Base-by-base conservation (phyloP, 371 early-diverging fungal species). In the Entomophthora muscae region DNA sequence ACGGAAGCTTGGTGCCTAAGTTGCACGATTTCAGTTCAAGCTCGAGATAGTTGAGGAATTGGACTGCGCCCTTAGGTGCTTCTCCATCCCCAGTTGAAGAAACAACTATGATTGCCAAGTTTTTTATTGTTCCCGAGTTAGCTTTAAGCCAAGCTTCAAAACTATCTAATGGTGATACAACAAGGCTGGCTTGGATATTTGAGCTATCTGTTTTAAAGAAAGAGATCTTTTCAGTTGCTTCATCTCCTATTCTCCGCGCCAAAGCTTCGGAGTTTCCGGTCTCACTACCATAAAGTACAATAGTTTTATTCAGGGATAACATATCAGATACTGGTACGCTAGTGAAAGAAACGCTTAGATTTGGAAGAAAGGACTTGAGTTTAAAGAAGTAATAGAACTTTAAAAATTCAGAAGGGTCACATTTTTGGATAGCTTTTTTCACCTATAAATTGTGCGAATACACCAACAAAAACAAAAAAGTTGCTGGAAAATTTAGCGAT, bases 11-110 rank as follows among this genome's bases (percentile, higher is more conserved):
- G 10, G 42, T 17, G 17, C 42, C 42, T 17, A 42, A 42, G 10
- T 42, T 42, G 17, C 5, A 10, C 10, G 42, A 42, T 10, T 17
- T 42, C 17, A 42, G 42, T 42, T 42, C 42, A 5, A 10, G 42
- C 10, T 42, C 42, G 3, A 62, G 23, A n/a, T 52, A 52, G 7
- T 51, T 28, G 7, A 33, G 7, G 72, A 91, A 93, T 69, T 89
- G 87, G 24, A 82, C 76, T 0, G 91, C 77, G 73, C 94, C 93
- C 68, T 92, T 92, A 2, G 96, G 96, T 32, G 93, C 85, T 68
- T 95, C 96, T 23, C 96, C 96, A 70, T 95, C 93, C 21, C 95
- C 96, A 0, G 93, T 93, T n/a, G 90, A 93, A 7, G 93, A 90
- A 33, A 81, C 73, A 0, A 95, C 85, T 65, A 91, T 75, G 57